These are phyloP conservation scores for Wallacemonas rigidus DNA, from an alignment of 208 protist species.

Conservation along the genomic window DNA sequence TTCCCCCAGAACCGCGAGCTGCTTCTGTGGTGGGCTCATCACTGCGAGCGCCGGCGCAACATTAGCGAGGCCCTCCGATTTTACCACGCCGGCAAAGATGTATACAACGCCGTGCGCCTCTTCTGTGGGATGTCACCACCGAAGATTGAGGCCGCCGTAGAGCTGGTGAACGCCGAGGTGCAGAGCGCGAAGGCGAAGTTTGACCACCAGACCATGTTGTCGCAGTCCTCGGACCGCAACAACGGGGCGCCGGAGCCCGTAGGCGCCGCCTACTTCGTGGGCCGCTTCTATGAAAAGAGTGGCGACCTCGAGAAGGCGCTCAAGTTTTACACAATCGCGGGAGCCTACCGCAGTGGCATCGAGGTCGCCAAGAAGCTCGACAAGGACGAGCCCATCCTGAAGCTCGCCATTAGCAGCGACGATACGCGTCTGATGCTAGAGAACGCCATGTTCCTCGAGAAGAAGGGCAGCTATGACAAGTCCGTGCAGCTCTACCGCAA, in stretches of 20 bases:
- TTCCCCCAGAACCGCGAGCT: constrained; percentile 81
- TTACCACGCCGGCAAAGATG: constrained; percentile 90
- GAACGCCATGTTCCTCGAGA: constrained; percentile 88
- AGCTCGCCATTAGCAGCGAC: constrained; percentile 73
- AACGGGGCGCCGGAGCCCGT: constrained; percentile 36
- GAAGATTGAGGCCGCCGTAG: constrained; percentile 84
- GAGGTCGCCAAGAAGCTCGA: constrained; percentile 80
- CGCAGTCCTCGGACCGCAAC: constrained; percentile 38
- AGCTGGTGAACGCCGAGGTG: constrained; percentile 79
- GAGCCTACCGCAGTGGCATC: constrained; percentile 89
- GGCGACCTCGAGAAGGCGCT: constrained; percentile 72
- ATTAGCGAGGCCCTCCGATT: constrained; percentile 90
- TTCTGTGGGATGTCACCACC: constrained; percentile 76
- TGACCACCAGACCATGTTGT: constrained; percentile 33
- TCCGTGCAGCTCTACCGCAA: constrained; percentile 94
- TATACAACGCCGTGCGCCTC: constrained; percentile 91
- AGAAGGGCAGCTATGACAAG: constrained; percentile 86
- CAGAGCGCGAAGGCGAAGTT: constrained; percentile 54
- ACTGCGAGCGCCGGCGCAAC: constrained; percentile 88
- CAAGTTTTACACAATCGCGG: constrained; percentile 89
- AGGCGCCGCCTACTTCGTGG: constrained; percentile 94
- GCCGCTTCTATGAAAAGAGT: constrained; percentile 84
- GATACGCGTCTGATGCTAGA: constrained; percentile 88
- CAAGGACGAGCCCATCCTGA: constrained; percentile 71
- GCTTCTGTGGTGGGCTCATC: constrained; percentile 92